Evolutionary conservation across 2,329 filamentous ascomycete species (phyloP), one percentile per base, ranked within the genome.

Genomic region (Parascedosporium putredinis): DNA sequence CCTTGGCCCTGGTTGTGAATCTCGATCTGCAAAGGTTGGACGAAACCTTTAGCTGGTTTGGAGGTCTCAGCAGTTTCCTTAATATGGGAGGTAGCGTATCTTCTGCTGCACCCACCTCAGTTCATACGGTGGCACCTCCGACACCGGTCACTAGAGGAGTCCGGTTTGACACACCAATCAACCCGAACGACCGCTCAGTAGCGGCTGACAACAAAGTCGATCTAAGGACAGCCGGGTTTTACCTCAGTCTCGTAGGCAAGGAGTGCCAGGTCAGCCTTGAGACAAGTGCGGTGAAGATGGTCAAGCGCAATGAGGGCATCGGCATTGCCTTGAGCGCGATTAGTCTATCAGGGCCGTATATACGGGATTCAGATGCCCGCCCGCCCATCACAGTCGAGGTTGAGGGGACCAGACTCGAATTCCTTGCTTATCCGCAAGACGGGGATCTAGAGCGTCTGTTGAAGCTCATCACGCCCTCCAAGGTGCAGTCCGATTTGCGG

Each of bases 381-480:
- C 76, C 84, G 8, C 78, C 84, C 0, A 73, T 87, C 14, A 72
- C 72, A 18, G 70, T 82, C 4, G 78, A 83, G 2, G 59, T 95
- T 3, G 71, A 68, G 25, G 82, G 83, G 45, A 79, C 88, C 22
- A 75, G 83, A 2, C 60, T 93, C 22, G 84, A 91, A 52, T 95
- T 86, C 58, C 66, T 88, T 2, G 75, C 76, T 53, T 67, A 76
- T 1, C 91, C 93, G 0, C 83, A 84, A 53, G 84, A 95, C 56
- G 71, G 75, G 16, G 93, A 98, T 62, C 72, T 98, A 0, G 85
- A 90, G 59, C 79, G 83, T 29, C 74, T 98, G 1, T 70, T 98
- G 0, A 84, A 86, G 48, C 74, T 98, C 47, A 86, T 98, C 50
- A 95, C 86, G 5, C 94, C 93, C 0, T 95, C 90, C 0, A 93